Percentiles rank a stretch among this genome's conserved stretches.
Conservation (phyloP, 2,329 filamentous ascomycete species). For the Talaromyces sp. region DNA sequence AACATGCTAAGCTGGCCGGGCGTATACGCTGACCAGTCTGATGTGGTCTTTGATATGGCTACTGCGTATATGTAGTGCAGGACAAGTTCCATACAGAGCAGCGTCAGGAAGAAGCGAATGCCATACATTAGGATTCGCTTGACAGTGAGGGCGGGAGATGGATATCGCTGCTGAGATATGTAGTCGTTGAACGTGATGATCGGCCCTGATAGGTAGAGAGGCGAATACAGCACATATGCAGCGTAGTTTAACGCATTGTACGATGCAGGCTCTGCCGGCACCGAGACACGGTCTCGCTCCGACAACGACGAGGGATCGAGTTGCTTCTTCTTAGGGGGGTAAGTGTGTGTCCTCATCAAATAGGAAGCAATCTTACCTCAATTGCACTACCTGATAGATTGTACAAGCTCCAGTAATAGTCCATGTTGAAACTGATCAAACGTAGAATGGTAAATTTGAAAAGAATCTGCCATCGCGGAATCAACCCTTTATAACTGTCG, state of each 20-base stretch:
- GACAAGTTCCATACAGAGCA: slow-evolving; percentile 86
- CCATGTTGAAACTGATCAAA: slow-evolving; percentile 93
- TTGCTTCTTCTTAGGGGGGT: slow-evolving; percentile 87
- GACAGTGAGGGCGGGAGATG: slow-evolving; percentile 63
- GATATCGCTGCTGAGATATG: slow-evolving; percentile 77
- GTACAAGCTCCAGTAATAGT: slow-evolving; percentile 88
- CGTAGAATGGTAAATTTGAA: slow-evolving; percentile 95
- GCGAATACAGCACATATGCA: slow-evolving; percentile 85
- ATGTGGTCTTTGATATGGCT: slow-evolving; percentile 77
- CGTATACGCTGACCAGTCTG: slow-evolving; percentile 78
- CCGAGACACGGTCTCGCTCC: slow-evolving; percentile 78
- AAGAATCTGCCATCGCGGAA: slow-evolving; percentile 89
- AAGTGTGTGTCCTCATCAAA: slow-evolving; percentile 14
- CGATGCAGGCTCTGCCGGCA: slow-evolving; percentile 65
- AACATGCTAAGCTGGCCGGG: slow-evolving; percentile 84
- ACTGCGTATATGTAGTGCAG: slow-evolving; percentile 91
- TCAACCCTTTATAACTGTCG: slow-evolving; percentile 76
- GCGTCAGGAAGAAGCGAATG: slow-evolving; percentile 71
- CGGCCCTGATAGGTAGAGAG: slow-evolving; percentile 86
- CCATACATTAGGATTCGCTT: slow-evolving; percentile 74
- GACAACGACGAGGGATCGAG: slow-evolving; percentile 81
- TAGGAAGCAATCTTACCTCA: slow-evolving; percentile 61
- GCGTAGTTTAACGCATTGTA: slow-evolving; percentile 82
- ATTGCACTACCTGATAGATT: slow-evolving; percentile 61
- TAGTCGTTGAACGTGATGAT: slow-evolving; percentile 99